Conservation (phyloP, 2,329 filamentous ascomycete genomes). For the Emericellopsis atlantica region DNA sequence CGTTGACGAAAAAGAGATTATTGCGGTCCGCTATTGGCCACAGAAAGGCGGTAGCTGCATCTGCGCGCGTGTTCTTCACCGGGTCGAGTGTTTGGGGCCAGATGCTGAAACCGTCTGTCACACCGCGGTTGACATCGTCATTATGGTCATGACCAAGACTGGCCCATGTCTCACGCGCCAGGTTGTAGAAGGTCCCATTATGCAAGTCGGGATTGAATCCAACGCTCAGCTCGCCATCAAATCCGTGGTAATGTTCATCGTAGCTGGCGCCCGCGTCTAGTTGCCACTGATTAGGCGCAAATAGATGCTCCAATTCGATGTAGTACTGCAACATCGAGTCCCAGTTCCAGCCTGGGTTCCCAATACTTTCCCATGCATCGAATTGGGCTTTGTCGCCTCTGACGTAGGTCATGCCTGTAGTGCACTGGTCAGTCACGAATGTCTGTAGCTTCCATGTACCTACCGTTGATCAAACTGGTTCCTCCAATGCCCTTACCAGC, state of each 20-base stretch:
- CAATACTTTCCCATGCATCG: constrained; percentile 28
- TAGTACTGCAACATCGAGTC: constrained; percentile 30
- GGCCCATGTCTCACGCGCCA: constrained; percentile 17
- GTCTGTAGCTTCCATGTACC: not conserved
- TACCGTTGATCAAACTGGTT: constrained; percentile 26
- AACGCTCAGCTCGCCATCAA: constrained; percentile 18
- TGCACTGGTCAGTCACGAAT: not conserved
- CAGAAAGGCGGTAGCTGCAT: constrained; percentile 28
- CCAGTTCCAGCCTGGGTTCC: constrained; percentile 32
- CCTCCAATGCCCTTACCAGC: constrained; percentile 25
- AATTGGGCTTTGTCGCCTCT: constrained; percentile 27
- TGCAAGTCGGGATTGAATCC: constrained; percentile 20
- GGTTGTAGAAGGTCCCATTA: constrained; percentile 16
- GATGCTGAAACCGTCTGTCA: constrained; percentile 21
- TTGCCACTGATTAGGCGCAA: constrained; percentile 19
- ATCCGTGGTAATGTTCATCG: constrained; percentile 19
- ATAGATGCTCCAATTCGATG: constrained; percentile 25
- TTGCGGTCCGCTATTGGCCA: constrained; percentile 18
- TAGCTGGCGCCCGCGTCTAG: constrained; percentile 19
- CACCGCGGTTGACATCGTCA: constrained; percentile 23
- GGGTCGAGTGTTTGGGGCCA: constrained; percentile 27
- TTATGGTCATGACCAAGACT: constrained; percentile 18
- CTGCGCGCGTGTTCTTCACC: constrained; percentile 20
- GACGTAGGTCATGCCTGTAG: constrained; percentile 30
- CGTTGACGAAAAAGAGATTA: constrained; percentile 26